phyloP scores from a whole-genome alignment of 768 basidiomycete genomes.

The Phylloporus arenicola region DNA sequence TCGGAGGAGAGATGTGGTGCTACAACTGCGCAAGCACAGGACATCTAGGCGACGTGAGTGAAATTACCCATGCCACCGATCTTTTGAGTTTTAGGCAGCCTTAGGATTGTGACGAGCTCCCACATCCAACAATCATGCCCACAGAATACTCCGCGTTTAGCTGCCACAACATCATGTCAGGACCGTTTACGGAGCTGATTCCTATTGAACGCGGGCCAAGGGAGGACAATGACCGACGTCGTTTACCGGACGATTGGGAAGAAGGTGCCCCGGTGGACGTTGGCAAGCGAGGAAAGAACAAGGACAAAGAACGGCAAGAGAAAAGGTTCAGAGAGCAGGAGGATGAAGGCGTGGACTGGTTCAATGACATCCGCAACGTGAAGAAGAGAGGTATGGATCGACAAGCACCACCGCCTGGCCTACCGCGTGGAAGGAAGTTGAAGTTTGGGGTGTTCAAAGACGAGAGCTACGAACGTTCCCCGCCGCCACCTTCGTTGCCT shows the following conservation, averaged over 20 bases:
- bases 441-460: constrained; percentile 35
- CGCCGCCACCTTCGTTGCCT: constrained; percentile 10
- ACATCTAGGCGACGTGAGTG: constrained; percentile 75
- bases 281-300: constrained; percentile 58
- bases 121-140: constrained; percentile 38
- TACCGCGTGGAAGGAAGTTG: constrained; percentile 29
- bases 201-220: constrained; percentile 34
- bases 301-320: constrained; percentile 52
- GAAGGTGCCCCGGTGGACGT: constrained; percentile 50
- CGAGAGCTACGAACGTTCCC: constrained; percentile 20
- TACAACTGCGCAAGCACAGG: constrained; percentile 72
- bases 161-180: constrained; percentile 49
- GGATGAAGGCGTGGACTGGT: constrained; percentile 68
- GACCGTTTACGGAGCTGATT: constrained; percentile 54
- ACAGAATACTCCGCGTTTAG: constrained; percentile 66
- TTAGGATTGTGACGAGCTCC: constrained; percentile 58
- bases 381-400: constrained; percentile 24
- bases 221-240: constrained; percentile 17
- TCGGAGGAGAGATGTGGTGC: constrained; percentile 72
- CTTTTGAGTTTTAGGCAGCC: background rate
- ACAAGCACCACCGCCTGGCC: constrained; percentile 4
- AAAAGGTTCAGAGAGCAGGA: constrained; percentile 45
- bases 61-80: background rate
- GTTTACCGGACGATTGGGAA: constrained; percentile 42
- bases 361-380: constrained; percentile 36